Evolutionary conservation across 495 filamentous ascomycete species (phyloP).

Genomic region (Cercophora scortea): DNA sequence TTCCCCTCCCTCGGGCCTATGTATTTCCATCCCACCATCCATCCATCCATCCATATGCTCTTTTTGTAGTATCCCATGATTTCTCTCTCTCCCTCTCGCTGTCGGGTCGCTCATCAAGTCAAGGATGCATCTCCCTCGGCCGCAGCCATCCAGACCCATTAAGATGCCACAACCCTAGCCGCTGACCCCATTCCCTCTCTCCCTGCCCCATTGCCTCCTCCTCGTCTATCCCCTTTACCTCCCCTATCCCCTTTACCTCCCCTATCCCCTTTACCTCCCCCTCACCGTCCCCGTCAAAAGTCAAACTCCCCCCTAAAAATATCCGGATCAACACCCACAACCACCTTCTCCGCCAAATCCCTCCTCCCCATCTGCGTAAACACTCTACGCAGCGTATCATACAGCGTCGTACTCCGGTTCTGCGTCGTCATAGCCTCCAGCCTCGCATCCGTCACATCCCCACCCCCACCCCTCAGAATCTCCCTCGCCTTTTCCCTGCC

Average conservation of each 20-base stretch:
- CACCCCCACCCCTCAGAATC: slow-evolving; percentile 56
- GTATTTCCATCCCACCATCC: no score
- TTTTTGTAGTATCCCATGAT: no score
- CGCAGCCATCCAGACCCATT: slow-evolving; percentile 8
- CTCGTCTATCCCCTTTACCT: background rate
- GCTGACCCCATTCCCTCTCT: background rate
- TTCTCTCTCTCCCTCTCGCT: no score
- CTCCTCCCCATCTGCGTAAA: slow-evolving; percentile 89
- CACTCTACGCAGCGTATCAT: slow-evolving; percentile 85
- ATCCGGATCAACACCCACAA: slow-evolving; percentile 84
- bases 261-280: background rate
- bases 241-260: slow-evolving; percentile 22
- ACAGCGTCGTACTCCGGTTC: slow-evolving; percentile 93
- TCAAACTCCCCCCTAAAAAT: slow-evolving; percentile 63
- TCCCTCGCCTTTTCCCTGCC: slow-evolving; percentile 74
- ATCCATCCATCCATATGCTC: no score
- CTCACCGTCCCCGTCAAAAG: slow-evolving; percentile 34
- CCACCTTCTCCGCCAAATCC: slow-evolving; percentile 81
- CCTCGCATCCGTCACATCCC: slow-evolving; percentile 48
- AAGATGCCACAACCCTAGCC: slow-evolving; percentile 12
- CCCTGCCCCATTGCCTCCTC: no score
- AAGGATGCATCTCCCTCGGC: slow-evolving; percentile 2
- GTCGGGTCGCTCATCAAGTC: no score
- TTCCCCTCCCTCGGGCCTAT: no score
- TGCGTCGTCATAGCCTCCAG: slow-evolving; percentile 76